These are phyloP conservation scores for Cyclotella baltica DNA, from an alignment of 108 stramenopile genomes.

Conservation along the genomic window DNA sequence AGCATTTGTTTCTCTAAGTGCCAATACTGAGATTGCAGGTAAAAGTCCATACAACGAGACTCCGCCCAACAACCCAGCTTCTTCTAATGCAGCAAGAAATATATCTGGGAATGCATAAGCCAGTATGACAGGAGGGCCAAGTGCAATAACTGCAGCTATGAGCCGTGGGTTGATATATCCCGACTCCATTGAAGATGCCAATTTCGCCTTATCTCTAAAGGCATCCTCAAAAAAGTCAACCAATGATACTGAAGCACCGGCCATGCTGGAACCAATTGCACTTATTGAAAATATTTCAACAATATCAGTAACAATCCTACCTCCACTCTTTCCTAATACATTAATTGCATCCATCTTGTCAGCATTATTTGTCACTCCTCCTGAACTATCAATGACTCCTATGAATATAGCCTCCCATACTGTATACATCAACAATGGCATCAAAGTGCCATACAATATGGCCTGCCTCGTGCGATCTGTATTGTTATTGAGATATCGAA, in stretches of 20 bases:
- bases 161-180: constrained; percentile 17
- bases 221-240: constrained; percentile 59
- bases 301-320: constrained; percentile 32
- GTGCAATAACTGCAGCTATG: constrained; percentile 40
- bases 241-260: constrained; percentile 57
- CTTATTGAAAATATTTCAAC: constrained; percentile 53
- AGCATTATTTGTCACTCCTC: not conserved
- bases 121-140: constrained; percentile 47
- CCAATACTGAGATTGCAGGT: constrained; percentile 47
- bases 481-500: constrained; percentile 46
- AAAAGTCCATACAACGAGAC: constrained; percentile 54
- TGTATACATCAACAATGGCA: constrained; percentile 42
- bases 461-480: constrained; percentile 37
- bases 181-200: not conserved
- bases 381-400: constrained; percentile 44
- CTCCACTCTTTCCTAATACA: constrained; percentile 31
- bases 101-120: constrained; percentile 47
- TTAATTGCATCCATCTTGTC: constrained; percentile 36
- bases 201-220: constrained; percentile 1
- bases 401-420: constrained; percentile 58
- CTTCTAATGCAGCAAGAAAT: constrained; percentile 50
- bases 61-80: constrained; percentile 52
- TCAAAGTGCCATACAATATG: constrained; percentile 46
- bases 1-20: constrained; percentile 26
- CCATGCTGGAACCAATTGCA: constrained; percentile 60